Evolutionary conservation across 164 flowering plant genomes (phyloP).

Genomic region (Berberis thunbergii): DNA sequence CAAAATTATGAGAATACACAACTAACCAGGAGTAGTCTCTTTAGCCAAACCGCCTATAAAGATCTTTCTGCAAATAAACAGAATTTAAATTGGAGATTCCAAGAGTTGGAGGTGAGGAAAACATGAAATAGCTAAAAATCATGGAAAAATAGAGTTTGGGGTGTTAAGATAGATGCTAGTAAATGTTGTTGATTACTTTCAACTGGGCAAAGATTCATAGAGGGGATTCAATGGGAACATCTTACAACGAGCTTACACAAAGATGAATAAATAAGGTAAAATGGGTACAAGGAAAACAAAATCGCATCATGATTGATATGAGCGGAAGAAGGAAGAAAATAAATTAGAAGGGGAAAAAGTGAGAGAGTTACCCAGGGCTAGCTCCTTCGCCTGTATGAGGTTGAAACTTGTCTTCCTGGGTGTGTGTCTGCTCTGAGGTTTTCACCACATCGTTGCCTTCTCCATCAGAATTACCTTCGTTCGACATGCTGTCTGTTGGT

Average conservation of each 20-base stretch:
- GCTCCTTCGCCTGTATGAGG: constrained; percentile 57
- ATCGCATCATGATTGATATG: not conserved
- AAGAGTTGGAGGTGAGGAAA: not conserved
- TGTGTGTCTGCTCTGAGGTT: not conserved
- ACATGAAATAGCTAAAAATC: not conserved
- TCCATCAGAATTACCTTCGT: not conserved
- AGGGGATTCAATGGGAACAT: too few relatives aligned
- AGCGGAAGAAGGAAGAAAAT: not conserved
- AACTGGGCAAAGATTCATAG: too few relatives aligned
- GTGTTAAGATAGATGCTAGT: too few relatives aligned
- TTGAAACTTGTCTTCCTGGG: constrained; percentile 24
- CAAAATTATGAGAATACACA: not conserved
- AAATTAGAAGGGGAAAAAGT: not conserved
- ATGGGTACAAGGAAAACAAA: too few relatives aligned
- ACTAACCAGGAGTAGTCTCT: constrained; percentile 68
- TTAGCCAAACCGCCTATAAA: constrained; percentile 85
- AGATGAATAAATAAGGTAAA: too few relatives aligned
- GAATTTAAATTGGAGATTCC: not conserved
- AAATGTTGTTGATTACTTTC: too few relatives aligned
- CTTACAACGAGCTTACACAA: too few relatives aligned
- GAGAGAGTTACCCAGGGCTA: constrained; percentile 45
- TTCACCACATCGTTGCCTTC: not conserved
- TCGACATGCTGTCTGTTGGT: too few relatives aligned
- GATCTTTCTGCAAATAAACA: constrained; percentile 46
- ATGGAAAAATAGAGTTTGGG: too few relatives aligned